Evolutionary conservation across 352 stramenopile species (phyloP), one percentile per base, ranked within the genome.

Genomic region (Elongisporangium senticosum): DNA sequence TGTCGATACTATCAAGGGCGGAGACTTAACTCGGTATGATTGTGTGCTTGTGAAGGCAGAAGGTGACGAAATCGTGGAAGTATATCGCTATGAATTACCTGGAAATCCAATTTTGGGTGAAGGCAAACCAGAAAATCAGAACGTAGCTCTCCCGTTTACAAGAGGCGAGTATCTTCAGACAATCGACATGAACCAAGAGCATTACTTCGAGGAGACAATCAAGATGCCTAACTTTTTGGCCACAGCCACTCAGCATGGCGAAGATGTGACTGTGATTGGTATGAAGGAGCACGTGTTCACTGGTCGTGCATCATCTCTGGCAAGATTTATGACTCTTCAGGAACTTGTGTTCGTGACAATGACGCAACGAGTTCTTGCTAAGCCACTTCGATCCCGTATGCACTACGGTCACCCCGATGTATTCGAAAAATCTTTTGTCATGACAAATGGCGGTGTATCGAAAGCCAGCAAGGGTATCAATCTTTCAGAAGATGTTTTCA

Each of bases 281-380:
- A 96, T 96, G 86, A 93, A 93, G 50, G 86, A 96, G 60, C 81
- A 96, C 64, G 82, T 96, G 23, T 96, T 96, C 50, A 96, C 87
- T 0, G 83, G 83, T 11, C 79, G 83, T 33, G 87, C 85, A 33
- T 96, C 87, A n/a, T 95, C 84, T 48, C 65, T 96, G 7, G 83
- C 86, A 4, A 78, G 80, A 43, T 96, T 96, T 64, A 94, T 93
- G 87, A 93, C 87, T 22, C 74, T 90, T 22, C 85, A 96, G 28
- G 87, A 95, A 59, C 62, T 94, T 19, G 83, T 96, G 48, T 96
- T 96, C 59, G 87, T 95, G 54, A 94, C 78, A 48, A 58, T 95
- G 19, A 93, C 83, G 0, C 87, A 96, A 56, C 85, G 87, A 61
- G 85, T 96, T 14, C 57, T 96, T 15, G 84, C 85, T 0, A 89